These are phyloP conservation scores for Ophiostoma triangulosporum DNA, from an alignment of 2,329 filamentous ascomycete species.

Conservation along the genomic window DNA sequence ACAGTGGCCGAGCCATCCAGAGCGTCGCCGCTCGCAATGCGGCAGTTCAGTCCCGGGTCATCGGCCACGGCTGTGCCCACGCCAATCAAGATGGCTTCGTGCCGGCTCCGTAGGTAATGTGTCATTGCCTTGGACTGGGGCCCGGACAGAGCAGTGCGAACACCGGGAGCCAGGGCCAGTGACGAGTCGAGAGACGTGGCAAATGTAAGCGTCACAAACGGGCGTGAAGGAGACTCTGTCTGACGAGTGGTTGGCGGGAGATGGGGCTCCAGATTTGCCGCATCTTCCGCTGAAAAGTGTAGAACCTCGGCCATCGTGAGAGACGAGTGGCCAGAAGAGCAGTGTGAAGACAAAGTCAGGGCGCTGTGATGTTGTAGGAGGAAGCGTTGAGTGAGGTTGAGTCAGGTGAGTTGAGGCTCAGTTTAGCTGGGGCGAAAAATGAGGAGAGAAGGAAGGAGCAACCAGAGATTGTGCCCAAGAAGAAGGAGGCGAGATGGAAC, in stretches of 20 bases:
- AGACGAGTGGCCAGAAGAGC: neutral
- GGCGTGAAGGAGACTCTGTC: constrained; percentile 15
- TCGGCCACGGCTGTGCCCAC: constrained; percentile 75
- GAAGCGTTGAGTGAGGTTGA: neutral
- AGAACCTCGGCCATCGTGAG: constrained; percentile 14
- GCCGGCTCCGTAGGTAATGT: constrained; percentile 69
- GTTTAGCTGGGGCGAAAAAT: neutral
- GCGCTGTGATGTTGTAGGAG: neutral
- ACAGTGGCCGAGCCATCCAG: constrained; percentile 16
- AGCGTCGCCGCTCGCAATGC: constrained; percentile 40
- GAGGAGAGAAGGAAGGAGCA: neutral
- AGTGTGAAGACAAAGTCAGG: too few relatives aligned
- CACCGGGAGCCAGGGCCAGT: constrained; percentile 61
- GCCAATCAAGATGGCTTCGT: constrained; percentile 76
- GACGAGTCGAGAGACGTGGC: constrained; percentile 79
- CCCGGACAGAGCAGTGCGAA: constrained; percentile 74
- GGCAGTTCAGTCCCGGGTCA: constrained; percentile 74
- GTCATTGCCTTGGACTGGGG: constrained; percentile 82
- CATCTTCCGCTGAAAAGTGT: constrained; percentile 13
- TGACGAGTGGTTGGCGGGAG: constrained; percentile 11
- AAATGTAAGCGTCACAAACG: constrained; percentile 70
- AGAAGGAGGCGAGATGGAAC: neutral
- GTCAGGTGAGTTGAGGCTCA: neutral
- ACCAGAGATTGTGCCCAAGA: too few relatives aligned
- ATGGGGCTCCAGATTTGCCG: constrained; percentile 15